Conservation (phyloP, 208 protist genomes). For the Wallacemonas rigidus region DNA sequence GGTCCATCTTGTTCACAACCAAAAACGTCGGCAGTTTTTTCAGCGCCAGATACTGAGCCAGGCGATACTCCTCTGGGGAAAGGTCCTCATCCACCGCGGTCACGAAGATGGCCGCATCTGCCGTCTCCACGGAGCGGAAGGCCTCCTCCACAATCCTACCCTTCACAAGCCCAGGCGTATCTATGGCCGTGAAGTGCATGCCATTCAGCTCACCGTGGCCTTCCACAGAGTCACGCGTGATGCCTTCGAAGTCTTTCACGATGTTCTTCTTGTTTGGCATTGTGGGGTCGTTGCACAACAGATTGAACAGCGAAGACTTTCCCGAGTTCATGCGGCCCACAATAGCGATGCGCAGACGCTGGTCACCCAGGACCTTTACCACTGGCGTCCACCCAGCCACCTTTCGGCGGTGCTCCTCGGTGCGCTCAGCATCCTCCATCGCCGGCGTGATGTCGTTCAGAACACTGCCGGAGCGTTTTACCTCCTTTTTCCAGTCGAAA, state of each 20-base stretch:
- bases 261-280: conserved; percentile 62
- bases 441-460: conserved; percentile 82
- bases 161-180: conserved; percentile 85
- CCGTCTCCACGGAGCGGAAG: conserved; percentile 82
- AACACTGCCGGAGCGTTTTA: conserved; percentile 46
- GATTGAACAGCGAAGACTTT: conserved; percentile 91
- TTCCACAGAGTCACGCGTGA: conserved; percentile 90
- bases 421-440: conserved; percentile 56
- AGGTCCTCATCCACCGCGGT: conserved; percentile 71
- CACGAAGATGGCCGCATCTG: conserved; percentile 83
- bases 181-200: conserved; percentile 89
- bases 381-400: conserved; percentile 85
- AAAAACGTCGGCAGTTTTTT: conserved; percentile 78
- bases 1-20: conserved; percentile 91
- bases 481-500: conserved; percentile 68
- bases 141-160: conserved; percentile 83
- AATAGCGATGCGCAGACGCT: conserved; percentile 84
- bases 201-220: conserved; percentile 60
- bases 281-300: conserved; percentile 71
- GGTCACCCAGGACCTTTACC: conserved; percentile 78
- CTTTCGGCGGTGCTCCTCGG: conserved; percentile 66
- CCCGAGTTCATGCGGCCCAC: conserved; percentile 90
- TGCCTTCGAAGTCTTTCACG: conserved; percentile 86
- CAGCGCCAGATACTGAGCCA: conserved; percentile 62
- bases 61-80: conserved; percentile 59